Conservation (phyloP, 768 basidiomycete species). For the Leccinum disarticulatum region DNA sequence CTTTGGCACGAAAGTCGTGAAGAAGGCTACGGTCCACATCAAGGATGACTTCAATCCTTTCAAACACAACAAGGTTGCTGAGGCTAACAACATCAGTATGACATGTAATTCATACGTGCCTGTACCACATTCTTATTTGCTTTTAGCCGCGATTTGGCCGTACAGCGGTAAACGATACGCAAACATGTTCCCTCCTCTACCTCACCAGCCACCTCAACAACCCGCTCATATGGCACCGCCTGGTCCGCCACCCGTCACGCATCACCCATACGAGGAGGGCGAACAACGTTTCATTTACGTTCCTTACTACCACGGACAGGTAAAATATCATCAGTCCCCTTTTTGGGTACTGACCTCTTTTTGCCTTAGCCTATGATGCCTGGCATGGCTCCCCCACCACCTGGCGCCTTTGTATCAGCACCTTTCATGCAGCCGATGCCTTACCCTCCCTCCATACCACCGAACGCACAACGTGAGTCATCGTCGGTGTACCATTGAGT, state of each 20-base stretch:
- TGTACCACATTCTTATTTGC: constrained; percentile 1
- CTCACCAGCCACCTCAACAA: constrained; percentile 59
- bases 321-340: constrained; percentile 23
- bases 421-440: constrained; percentile 87
- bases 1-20: constrained; percentile 79
- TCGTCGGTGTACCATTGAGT: neutral
- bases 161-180: constrained; percentile 88
- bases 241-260: constrained; percentile 66
- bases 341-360: constrained; percentile 4
- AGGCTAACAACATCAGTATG: constrained; percentile 74
- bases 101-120: constrained; percentile 14
- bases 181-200: constrained; percentile 67
- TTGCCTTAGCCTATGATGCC: constrained; percentile 72
- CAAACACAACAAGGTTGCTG: constrained; percentile 79
- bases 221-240: constrained; percentile 68
- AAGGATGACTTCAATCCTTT: constrained; percentile 99
- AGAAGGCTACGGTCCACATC: constrained; percentile 78
- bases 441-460: constrained; percentile 77
- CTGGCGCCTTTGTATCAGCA: constrained; percentile 73
- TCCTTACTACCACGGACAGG: constrained; percentile 80
- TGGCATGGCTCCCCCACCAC: constrained; percentile 79
- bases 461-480: constrained; percentile 56
- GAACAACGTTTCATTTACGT: constrained; percentile 72
- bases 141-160: constrained; percentile 75
- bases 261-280: constrained; percentile 81